Evolutionary conservation across 2,329 filamentous ascomycete species (phyloP), one percentile per base, ranked within the genome.

Genomic region (Exserohilum rostratum): DNA sequence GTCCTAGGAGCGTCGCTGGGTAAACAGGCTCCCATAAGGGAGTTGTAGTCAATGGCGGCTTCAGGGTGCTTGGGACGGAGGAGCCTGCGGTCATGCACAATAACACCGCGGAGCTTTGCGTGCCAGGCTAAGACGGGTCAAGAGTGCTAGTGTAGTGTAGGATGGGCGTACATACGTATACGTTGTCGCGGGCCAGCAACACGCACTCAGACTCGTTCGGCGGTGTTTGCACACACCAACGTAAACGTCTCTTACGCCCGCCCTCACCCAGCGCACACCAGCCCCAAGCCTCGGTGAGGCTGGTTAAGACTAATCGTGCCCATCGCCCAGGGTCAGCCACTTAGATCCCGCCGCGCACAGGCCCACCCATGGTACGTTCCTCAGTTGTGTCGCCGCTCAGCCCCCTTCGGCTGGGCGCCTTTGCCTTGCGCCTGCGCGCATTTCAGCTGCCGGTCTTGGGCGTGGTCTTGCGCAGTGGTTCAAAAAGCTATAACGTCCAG

Each of bases 241-340:
- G 33, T 38, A 35, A 11, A 38, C 27, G 12, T 48, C n/a, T 15
- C 15, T n/a, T 11, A 55, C 54, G 60, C 61, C 57, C 62, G 61
- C 60, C 52, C 29, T 48, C 20, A 25, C 17, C 15, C 34, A 20
- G 22, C 7, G 40, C 52, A 46, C 17, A 30, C n/a, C 18, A 15
- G 47, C 60, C 57, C 57, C 58, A 64, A 64, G 59, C 4, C 61
- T 54, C 53, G 53, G 46, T 64, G 61, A 65, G 62, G 62, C 62
- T 64, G 55, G 57, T 65, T 57, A 58, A 46, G 39, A 39, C 53
- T 55, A 57, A 45, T 33, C 37, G 39, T 17, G 12, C 22, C 45
- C 45, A 22, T 11, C 20, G 38, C 30, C 46, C 45, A 43, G 40
- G 44, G 43, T 53, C 40, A 50, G 40, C 57, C 57, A 60, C 43